Evolutionary conservation across 495 filamentous ascomycete species (phyloP), one percentile per base, ranked within the genome.

Genomic region (Daldinia childiae): DNA sequence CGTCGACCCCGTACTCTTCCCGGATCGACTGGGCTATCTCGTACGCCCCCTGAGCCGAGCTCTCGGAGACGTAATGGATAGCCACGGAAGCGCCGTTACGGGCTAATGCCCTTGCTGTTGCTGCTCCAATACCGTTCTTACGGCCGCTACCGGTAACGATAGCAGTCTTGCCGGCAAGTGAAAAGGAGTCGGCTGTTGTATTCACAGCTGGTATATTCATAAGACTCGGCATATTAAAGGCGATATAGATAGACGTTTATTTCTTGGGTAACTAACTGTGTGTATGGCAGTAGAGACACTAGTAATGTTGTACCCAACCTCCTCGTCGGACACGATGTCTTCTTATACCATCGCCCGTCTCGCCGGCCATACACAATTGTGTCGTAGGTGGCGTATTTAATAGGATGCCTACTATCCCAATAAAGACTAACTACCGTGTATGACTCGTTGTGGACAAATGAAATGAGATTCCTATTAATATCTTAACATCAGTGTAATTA

Each of bases 101-200:
- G 19, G 81, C 80, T 1, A 85, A 66, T 0, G 72, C 68, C 11
- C 43, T 63, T 0, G 81, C 82, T 26, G 81, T 83, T 1, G 74
- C 77, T 1, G 81, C 80, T 3, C 83, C 82, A 32, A 85, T 83
- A 2, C 82, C 83, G 45, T 74, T 82, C 11, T 77, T 65, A 55
- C 68, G 51, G 67, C 82, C 59, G 65, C 78, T 82, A 0, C 83
- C 83, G 6, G 84, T 87, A 55, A 87, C 74, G n/a, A 86, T 80
- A 65, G 84, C 84, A 26, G 79, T 64, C 66, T 86, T 87, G 26
- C 82, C 82, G 14, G 74, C 61, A 19, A 87, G 80, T 2, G 79
- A 80, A 32, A 78, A 67, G 15, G 19, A 61, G 3, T 72, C 69
- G 50, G 59, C 43, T 48, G 43, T 48, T 5, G 17, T 48, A 19